Conservation (phyloP, 768 basidiomycete species). For the Lactifluus hygrophoroides region DNA sequence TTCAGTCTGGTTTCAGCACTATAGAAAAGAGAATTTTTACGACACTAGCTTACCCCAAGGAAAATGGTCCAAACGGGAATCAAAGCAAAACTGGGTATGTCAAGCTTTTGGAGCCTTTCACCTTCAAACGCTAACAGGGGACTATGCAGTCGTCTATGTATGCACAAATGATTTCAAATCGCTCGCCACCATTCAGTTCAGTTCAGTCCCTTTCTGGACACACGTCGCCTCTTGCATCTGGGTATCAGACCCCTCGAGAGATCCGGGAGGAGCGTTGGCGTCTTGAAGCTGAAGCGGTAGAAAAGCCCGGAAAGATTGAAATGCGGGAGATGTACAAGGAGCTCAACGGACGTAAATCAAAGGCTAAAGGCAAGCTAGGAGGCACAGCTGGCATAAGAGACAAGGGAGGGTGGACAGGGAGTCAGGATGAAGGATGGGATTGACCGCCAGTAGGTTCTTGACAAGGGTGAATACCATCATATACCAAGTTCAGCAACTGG, state of each 20-base stretch:
- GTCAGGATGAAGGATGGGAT: conserved; percentile 27
- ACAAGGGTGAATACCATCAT: no score
- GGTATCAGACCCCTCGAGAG: conserved; percentile 74
- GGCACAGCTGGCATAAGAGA: conserved; percentile 52
- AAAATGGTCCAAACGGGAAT: conserved; percentile 90
- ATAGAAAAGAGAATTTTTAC: conserved; percentile 80
- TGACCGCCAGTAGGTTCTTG: no score
- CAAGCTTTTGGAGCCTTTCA: background rate
- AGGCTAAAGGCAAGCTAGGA: conserved; percentile 66
- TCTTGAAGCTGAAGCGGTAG: conserved; percentile 40
- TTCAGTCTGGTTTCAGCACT: conserved; percentile 91
- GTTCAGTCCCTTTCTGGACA: conserved; percentile 34
- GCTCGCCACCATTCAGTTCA: conserved; percentile 34
- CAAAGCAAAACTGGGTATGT: conserved; percentile 85
- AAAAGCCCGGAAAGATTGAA: conserved; percentile 65
- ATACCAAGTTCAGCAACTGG: no score
- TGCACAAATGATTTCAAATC: conserved; percentile 17
- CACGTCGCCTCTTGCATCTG: conserved; percentile 40
- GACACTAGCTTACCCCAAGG: conserved; percentile 69
- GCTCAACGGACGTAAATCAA: conserved; percentile 74
- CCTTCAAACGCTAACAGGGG: background rate
- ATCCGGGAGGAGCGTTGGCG: conserved; percentile 71
- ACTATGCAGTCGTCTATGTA: conserved; percentile 1
- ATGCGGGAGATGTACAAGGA: conserved; percentile 92
- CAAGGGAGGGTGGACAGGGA: conserved; percentile 64